Evolutionary conservation across 2,329 filamentous ascomycete species (phyloP), one percentile per base, ranked within the genome.

Genomic region (Teratosphaeria zuluensis): DNA sequence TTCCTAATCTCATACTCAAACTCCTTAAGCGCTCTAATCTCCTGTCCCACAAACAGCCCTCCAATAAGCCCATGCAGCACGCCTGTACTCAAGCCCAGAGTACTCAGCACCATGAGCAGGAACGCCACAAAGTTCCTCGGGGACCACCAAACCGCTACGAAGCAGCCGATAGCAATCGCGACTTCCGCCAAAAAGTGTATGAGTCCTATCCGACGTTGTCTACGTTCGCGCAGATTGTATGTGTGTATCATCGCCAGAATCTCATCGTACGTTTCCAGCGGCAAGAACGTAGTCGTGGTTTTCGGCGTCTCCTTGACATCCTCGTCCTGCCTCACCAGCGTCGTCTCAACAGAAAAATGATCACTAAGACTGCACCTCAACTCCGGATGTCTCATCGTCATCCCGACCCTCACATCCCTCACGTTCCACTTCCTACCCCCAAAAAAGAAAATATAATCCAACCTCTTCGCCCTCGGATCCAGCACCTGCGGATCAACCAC

Each of bases 381-480:
- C 1, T 82, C 83, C 0, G 91, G 89, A 73, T 96, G 92, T 9
- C 89, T 85, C 70, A 87, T 82, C 21, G 84, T 86, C 84, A 96
- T 90, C 60, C 87, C 86, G 1, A 99, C 88, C 55, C 84, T 81
- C 2, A 83, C 86, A 7, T 81, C 79, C 60, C 84, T 80, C 59
- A 96, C 84, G 12, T 82, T 77, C 91, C 92, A 96, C 58, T 74
- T 68, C n/a, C 19, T 12, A 5, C 11, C 68, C 63, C 21, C 66
- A 1, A 82, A 84, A 65, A 90, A 86, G 74, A 99, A 97, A 68
- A 99, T 88, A 74, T 99, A 99, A 75, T 99, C 94, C 54, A 97
- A 81, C 24, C 94, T 81, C 72, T 96, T 92, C n/a, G 88, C 92
- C 28, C 78, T 80, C 0, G 84, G 84, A 70, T 96, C 92, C 3